A percentile compares a stretch with the other conserved stretches of the same genome.
Evolutionary conservation across 371 early-diverging fungal genomes (phyloP).

Genomic region (Rhizomucor miehei): DNA sequence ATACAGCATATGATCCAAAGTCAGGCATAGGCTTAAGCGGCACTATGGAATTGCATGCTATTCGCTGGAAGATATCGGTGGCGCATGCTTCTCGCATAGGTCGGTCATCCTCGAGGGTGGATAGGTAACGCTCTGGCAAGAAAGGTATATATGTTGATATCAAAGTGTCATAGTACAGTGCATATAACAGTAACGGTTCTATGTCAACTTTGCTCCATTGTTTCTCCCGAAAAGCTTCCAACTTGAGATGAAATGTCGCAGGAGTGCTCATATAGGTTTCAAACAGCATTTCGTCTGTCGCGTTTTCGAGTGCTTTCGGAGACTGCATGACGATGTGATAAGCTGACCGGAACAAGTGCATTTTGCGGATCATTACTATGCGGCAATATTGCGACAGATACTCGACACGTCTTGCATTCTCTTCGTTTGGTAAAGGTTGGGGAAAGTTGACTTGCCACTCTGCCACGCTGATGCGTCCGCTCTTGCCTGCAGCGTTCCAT

Average conservation of each 20-base stretch:
- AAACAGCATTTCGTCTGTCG: slow-evolving; percentile 28
- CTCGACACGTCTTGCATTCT: slow-evolving; percentile 12
- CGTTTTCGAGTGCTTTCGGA: slow-evolving; percentile 18
- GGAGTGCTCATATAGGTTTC: slow-evolving; percentile 30
- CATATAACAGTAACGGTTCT: slow-evolving; percentile 28
- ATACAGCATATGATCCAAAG: not conserved
- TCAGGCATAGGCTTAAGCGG: not conserved
- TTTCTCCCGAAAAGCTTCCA: slow-evolving; percentile 7
- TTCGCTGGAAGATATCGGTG: slow-evolving; percentile 26
- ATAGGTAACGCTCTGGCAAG: slow-evolving; percentile 28
- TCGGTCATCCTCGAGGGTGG: slow-evolving; percentile 21
- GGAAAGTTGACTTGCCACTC: slow-evolving; percentile 47
- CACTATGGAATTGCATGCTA: not conserved
- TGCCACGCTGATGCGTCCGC: slow-evolving; percentile 30
- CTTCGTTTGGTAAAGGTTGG: slow-evolving; percentile 28
- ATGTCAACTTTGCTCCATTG: slow-evolving; percentile 19
- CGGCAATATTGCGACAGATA: slow-evolving; percentile 36
- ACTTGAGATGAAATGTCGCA: slow-evolving; percentile 20
- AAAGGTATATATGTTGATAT: slow-evolving; percentile 33
- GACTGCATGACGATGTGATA: slow-evolving; percentile 27
- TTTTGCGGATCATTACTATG: slow-evolving; percentile 33
- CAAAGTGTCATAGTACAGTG: slow-evolving; percentile 31
- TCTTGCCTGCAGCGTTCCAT: slow-evolving; percentile 28
- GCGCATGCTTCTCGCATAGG: slow-evolving; percentile 14
- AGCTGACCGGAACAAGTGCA: slow-evolving; percentile 34